Percentiles rank a stretch among this genome's conserved stretches.
These are phyloP conservation scores for Ceratocystis huliohia DNA, from an alignment of 2,329 filamentous ascomycete species.

Conservation along the genomic window DNA sequence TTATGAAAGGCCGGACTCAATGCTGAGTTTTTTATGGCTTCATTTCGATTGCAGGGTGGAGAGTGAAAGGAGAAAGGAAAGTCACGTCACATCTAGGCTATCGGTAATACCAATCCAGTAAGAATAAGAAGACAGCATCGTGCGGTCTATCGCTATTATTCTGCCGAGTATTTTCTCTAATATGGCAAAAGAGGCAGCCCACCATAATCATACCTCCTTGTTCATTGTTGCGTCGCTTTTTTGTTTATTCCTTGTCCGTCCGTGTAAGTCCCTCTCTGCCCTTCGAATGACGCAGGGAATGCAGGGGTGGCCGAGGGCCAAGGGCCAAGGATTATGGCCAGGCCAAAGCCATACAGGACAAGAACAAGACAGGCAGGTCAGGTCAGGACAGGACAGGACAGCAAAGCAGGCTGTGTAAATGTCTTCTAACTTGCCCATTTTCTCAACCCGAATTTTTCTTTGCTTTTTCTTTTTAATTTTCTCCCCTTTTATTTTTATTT, in stretches of 20 bases:
- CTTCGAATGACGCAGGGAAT: conserved; percentile 1
- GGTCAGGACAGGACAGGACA: neutral
- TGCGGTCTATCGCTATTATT: too few relatives aligned
- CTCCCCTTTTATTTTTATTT: neutral
- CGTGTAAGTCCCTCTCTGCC: neutral
- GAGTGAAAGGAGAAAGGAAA: too few relatives aligned
- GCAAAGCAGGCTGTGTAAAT: neutral
- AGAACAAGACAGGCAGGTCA: too few relatives aligned
- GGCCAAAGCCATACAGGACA: too few relatives aligned
- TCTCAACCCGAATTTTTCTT: neutral
- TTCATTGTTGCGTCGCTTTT: too few relatives aligned
- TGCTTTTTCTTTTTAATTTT: neutral
- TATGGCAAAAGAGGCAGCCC: neutral
- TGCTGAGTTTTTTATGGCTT: too few relatives aligned
- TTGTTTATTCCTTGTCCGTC: neutral
- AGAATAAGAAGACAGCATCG: too few relatives aligned
- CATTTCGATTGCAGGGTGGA: too few relatives aligned
- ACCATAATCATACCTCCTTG: neutral
- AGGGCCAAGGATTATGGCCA: neutral
- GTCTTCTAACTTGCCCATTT: neutral
- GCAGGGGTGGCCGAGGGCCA: neutral
- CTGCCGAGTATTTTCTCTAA: neutral
- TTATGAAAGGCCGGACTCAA: too few relatives aligned
- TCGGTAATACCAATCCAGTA: too few relatives aligned
- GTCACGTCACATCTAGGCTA: too few relatives aligned